Evolutionary conservation across 2,329 filamentous ascomycete species (phyloP).

Genomic region (Penicillium sp.): DNA sequence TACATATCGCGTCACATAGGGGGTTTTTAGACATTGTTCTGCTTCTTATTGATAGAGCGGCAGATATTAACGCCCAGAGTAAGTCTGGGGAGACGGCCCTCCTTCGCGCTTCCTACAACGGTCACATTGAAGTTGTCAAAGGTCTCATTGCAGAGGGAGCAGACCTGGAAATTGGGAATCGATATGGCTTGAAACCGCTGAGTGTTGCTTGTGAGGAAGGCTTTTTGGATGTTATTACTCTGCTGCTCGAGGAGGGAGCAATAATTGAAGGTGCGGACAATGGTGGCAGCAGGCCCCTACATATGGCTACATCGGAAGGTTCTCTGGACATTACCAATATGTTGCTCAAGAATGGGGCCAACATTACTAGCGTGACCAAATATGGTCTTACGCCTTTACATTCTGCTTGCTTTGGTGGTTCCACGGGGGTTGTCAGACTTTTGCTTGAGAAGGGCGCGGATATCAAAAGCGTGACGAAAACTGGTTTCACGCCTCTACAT

Average conservation of each 20-base stretch:
- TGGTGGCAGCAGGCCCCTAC: not conserved
- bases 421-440: not conserved
- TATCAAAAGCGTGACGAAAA: too few relatives aligned
- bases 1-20: too few relatives aligned
- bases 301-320: not conserved
- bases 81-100: too few relatives aligned
- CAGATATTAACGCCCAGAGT: too few relatives aligned
- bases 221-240: not conserved
- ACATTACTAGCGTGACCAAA: not conserved
- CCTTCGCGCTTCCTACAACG: too few relatives aligned
- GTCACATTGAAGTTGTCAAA: not conserved
- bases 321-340: not conserved
- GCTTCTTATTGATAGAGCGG: too few relatives aligned
- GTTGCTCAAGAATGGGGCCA: too few relatives aligned
- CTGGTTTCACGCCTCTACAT: not conserved
- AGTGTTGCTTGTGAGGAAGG: rapidly evolving
- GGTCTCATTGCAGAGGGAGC: not conserved
- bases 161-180: not conserved
- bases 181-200: not conserved
- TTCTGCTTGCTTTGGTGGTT: not conserved
- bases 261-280: not conserved
- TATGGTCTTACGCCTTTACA: not conserved
- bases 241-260: not conserved
- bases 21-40: too few relatives aligned
- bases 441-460: not conserved